Base-by-base conservation (phyloP, 306 rosid genomes). In the Malus sylvestris region DNA sequence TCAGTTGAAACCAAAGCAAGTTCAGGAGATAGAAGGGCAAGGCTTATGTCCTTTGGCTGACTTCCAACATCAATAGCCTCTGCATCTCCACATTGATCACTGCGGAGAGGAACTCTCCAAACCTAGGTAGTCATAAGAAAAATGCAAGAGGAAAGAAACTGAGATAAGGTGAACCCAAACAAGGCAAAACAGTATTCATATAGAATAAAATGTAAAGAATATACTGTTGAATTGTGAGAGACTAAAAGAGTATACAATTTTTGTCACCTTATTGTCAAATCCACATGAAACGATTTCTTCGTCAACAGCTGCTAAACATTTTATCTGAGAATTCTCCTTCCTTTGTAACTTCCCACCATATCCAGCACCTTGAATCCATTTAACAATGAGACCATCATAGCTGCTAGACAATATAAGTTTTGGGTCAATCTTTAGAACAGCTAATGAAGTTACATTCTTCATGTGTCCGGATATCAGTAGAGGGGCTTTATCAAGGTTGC, bases 291-390 rank as follows among this genome's bases (percentile, higher is more conserved):
- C 82, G 45, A 95, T 84, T 82, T 92, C 97, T 72, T 89, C 91
- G 61, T 90, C 96, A 45, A 81, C 80, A 79, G 99, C 93, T 35
- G 97, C 84, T 72, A 95, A 84, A 78, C 88, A 82, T 87, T 92
- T 95, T 74, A 95, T 95, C 81, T 95, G 96, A 81, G 91, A 83
- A 78, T 75, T 92, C 57, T 95, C 97, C 74, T 86, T 92, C 86
- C 99, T 89, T 57, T 81, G 91, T 78, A 95, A 73, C 77, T 83
- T 92, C 49, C 99, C 97, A 80, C 92, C 83, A 78, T 88, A 92
- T 75, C 99, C 99, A 85, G 85, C 38, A 55, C 97, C 97, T 82
- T 88, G 97, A 79, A 85, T 83, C 99, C 99, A 95, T 83, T 92
- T 92, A 55, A 90, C 85, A 77, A 92, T 92, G 74, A 88, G 29